Evolutionary conservation across 2,329 filamentous ascomycete genomes (phyloP).

Genomic region (Aquanectria penicillioides): DNA sequence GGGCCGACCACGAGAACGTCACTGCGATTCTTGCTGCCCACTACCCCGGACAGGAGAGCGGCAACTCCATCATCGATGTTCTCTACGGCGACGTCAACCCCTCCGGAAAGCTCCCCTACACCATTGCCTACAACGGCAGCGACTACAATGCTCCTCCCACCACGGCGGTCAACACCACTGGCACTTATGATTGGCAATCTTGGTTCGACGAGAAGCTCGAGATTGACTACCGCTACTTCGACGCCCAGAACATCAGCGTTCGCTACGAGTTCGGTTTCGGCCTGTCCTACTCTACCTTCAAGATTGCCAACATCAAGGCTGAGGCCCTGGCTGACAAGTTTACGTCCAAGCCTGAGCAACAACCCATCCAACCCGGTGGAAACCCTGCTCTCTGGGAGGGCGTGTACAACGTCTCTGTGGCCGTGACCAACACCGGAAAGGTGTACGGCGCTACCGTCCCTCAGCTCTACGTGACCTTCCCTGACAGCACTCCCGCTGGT

Average conservation of each 20-base stretch:
- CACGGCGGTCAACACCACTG: conserved; percentile 49
- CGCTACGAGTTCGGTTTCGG: conserved; percentile 76
- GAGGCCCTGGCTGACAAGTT: conserved; percentile 33
- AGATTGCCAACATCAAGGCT: conserved; percentile 51
- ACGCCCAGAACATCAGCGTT: conserved; percentile 66
- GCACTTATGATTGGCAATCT: conserved; percentile 53
- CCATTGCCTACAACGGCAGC: conserved; percentile 68
- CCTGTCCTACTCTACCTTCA: conserved; percentile 73
- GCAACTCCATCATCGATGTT: conserved; percentile 72
- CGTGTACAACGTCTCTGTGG: conserved; percentile 58
- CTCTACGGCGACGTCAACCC: conserved; percentile 75
- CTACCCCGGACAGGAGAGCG: conserved; percentile 77
- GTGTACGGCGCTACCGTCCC: conserved; percentile 60
- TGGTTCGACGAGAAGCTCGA: conserved; percentile 71
- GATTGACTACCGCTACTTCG: conserved; percentile 75
- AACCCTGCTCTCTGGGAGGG: conserved; percentile 63
- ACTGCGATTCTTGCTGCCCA: conserved; percentile 75
- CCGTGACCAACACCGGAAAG: conserved; percentile 61
- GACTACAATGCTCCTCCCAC: conserved; percentile 56
- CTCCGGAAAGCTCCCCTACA: conserved; percentile 77
- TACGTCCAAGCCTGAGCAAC: conserved; percentile 42
- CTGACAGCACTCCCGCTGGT: conserved; percentile 47
- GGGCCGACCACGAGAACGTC: conserved; percentile 73
- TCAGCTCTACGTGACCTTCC: conserved; percentile 65
- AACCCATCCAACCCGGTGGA: conserved; percentile 59